phyloP scores from a whole-genome alignment of 2,329 filamentous ascomycete species.

The Metarhizium album region DNA sequence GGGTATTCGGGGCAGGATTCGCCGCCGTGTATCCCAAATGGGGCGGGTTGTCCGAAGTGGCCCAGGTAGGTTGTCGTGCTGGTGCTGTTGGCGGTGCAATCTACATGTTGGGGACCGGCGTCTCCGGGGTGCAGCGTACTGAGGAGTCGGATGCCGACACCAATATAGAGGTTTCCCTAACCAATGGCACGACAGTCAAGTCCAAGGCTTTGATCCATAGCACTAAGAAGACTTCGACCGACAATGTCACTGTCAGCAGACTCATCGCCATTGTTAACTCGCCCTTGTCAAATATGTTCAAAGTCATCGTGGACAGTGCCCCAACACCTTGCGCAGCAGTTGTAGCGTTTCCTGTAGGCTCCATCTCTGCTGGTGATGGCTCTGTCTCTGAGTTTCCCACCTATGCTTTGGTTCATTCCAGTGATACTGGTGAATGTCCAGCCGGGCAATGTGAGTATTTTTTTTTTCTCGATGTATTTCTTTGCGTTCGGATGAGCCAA shows the following conservation, averaged over 20 bases:
- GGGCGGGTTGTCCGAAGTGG: slow-evolving; percentile 79
- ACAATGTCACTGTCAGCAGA: slow-evolving; percentile 36
- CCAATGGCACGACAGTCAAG: slow-evolving; percentile 46
- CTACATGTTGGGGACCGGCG: slow-evolving; percentile 71
- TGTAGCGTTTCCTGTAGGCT: slow-evolving; percentile 51
- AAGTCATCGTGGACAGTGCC: slow-evolving; percentile 59
- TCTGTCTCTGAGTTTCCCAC: slow-evolving; percentile 32
- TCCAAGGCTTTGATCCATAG: slow-evolving; percentile 42
- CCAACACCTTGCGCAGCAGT: slow-evolving; percentile 65
- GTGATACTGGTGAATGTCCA: slow-evolving; percentile 88
- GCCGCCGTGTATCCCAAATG: slow-evolving; percentile 86
- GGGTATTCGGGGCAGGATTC: slow-evolving; percentile 79
- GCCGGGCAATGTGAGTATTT: slow-evolving; percentile 71
- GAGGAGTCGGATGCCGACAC: slow-evolving; percentile 12
- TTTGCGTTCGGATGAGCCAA: slow-evolving; percentile 71
- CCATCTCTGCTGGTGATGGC: slow-evolving; percentile 25
- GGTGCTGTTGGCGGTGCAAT: slow-evolving; percentile 83
- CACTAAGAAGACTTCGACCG: slow-evolving; percentile 19
- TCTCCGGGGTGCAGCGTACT: slow-evolving; percentile 29
- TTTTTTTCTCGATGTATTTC: slow-evolving; percentile 6
- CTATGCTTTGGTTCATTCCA: slow-evolving; percentile 66
- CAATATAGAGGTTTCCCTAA: slow-evolving; percentile 37
- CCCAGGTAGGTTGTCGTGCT: slow-evolving; percentile 84
- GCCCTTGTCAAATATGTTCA: slow-evolving; percentile 55
- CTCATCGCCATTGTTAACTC: slow-evolving; percentile 61